Evolutionary conservation across 2,329 filamentous ascomycete genomes (phyloP), one percentile per base, ranked within the genome.

Genomic region (Cladosporium sp.): DNA sequence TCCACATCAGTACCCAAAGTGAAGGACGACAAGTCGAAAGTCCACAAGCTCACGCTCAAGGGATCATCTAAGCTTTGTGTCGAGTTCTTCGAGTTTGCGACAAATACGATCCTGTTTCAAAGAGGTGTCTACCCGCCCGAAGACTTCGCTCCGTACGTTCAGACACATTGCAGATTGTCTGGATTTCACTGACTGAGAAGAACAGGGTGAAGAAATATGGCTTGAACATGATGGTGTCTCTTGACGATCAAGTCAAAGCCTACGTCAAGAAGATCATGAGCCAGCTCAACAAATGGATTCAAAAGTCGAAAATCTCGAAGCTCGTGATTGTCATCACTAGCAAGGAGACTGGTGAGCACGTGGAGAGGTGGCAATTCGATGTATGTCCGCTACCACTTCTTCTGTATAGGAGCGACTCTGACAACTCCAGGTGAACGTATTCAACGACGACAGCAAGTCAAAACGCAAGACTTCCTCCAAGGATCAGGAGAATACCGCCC

Each of bases 221-320:
- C 62, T 81, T 98, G 63, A 97, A 95, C 64, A 95, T 96, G 90
- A 86, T 95, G 62, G 91, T 97, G 45, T 94, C 92, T 27, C 83
- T 90, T 56, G 93, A 98, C 68, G 93, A 97, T 74, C 92, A 98
- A 73, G 93, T 98, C 67, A 95, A 95, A 72, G 89, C 91, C 27
- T 98, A 98, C 73, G 95, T 98, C 77, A 96, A 95, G 72, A 95
- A 94, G 73, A 97, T 98, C 74, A 98, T 96, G 91, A 85, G 84
- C 22, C 93, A 98, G 71, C 82, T 98, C 52, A 92, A 94, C 74
- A 89, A 88, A 67, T 98, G 93, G 93, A 97, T 97, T 90, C 78
- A 90, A 47, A 88, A 86, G 61, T 89, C 91, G 67, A 97, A 98
- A 72, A 96, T 98, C 67, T 94, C 88, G 46, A 96, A 95, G 71